A percentile compares a stretch with the other conserved stretches of the same genome.
phyloP scores from a whole-genome alignment of 2,329 filamentous ascomycete genomes.

The Cladophialophora bantiana region DNA sequence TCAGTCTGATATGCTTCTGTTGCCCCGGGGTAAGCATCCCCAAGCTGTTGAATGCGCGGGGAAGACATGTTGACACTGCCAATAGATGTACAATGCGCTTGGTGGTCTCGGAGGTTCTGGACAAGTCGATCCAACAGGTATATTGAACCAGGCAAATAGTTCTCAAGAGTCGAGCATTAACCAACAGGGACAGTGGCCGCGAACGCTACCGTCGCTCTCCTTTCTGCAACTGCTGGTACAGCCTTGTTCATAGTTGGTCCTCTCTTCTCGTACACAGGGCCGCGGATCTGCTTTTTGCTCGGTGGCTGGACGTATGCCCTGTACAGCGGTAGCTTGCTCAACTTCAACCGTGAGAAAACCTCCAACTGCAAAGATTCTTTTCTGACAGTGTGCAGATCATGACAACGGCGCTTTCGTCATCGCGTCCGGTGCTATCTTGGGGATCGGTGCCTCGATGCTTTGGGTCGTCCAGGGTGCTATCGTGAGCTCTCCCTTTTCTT shows the following conservation, averaged over 20 bases:
- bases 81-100: constrained; percentile 69
- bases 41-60: constrained; percentile 1
- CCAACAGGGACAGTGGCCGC: constrained; percentile 14
- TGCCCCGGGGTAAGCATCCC: constrained; percentile 51
- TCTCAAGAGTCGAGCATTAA: not conserved
- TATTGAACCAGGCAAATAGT: not conserved
- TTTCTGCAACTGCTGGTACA: constrained; percentile 73
- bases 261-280: constrained; percentile 49
- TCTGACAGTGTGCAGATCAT: constrained; percentile 43
- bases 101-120: constrained; percentile 67
- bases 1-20: constrained; percentile 60
- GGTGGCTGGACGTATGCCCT: constrained; percentile 58
- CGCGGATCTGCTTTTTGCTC: constrained; percentile 53
- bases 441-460: constrained; percentile 57
- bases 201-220: constrained; percentile 30
- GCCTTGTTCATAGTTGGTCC: constrained; percentile 67
- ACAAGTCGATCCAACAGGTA: constrained; percentile 50
- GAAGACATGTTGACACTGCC: not conserved
- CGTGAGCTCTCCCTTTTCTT: not conserved
- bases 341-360: constrained; percentile 53
- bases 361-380: constrained; percentile 31
- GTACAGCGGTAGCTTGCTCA: constrained; percentile 58
- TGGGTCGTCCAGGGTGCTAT: constrained; percentile 57
- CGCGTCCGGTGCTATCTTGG: constrained; percentile 58
- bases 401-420: constrained; percentile 57